Evolutionary conservation across 2,329 filamentous ascomycete species (phyloP).

Genomic region (Hymenoscyphus fructigenus): DNA sequence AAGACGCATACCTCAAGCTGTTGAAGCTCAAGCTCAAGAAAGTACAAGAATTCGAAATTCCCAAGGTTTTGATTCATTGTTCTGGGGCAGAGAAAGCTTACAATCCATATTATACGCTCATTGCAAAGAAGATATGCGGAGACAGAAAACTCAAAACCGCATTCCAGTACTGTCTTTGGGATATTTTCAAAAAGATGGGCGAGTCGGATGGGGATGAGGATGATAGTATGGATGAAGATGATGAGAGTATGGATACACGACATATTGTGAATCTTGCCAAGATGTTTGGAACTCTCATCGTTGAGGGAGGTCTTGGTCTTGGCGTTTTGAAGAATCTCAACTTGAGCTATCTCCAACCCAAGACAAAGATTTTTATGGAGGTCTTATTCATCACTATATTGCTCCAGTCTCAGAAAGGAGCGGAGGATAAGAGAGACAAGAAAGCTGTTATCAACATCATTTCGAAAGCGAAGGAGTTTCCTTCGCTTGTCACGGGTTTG

Average conservation of each 20-base stretch:
- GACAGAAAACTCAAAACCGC: conserved; percentile 77
- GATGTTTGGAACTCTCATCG: conserved; percentile 62
- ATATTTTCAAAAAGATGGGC: conserved; percentile 80
- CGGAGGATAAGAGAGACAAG: conserved; percentile 50
- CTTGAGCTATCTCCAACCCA: conserved; percentile 72
- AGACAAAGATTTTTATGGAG: conserved; percentile 77
- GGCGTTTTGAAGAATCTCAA: conserved; percentile 70
- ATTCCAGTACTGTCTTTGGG: conserved; percentile 86
- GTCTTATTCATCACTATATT: conserved; percentile 76
- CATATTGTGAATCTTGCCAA: conserved; percentile 67
- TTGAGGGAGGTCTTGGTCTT: conserved; percentile 58
- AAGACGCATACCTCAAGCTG: conserved; percentile 79
- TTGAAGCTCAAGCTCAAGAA: conserved; percentile 82
- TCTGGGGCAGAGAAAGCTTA: conserved; percentile 79
- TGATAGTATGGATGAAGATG: conserved; percentile 55
- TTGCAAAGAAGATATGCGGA: conserved; percentile 74
- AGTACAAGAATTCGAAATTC: conserved; percentile 81
- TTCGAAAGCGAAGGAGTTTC: conserved; percentile 59
- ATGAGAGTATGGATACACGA: conserved; percentile 48
- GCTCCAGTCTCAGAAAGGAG: conserved; percentile 58
- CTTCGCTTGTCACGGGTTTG: conserved; percentile 69
- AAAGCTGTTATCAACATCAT: conserved; percentile 65
- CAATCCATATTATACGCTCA: conserved; percentile 90
- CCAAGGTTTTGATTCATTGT: conserved; percentile 84
- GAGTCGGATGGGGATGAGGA: conserved; percentile 66